A percentile compares a stretch with the other conserved stretches of the same genome.
These are phyloP conservation scores for Rhodotorula graminis DNA, from an alignment of 768 basidiomycete genomes.

Conservation along the genomic window DNA sequence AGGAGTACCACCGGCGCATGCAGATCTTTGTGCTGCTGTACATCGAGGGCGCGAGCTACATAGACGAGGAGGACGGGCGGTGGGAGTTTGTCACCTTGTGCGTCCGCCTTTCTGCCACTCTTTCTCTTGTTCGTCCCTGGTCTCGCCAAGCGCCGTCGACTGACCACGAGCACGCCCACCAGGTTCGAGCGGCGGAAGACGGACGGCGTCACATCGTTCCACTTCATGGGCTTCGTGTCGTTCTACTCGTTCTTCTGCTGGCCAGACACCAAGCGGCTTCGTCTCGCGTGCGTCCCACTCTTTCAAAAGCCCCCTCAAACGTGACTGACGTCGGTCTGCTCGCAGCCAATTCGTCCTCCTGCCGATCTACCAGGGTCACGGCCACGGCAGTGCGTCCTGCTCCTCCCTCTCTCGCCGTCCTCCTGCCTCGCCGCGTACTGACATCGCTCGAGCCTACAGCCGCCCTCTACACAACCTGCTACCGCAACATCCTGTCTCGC, in stretches of 20 bases:
- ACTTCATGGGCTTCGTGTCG: slow-evolving; percentile 90
- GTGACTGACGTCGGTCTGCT: neutral
- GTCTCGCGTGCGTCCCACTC: slow-evolving; percentile 62
- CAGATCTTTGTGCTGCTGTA: slow-evolving; percentile 90
- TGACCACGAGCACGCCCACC: neutral
- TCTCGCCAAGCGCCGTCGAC: too few species aligned
- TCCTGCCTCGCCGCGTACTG: slow-evolving; percentile 1
- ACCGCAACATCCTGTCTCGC: slow-evolving; percentile 64
- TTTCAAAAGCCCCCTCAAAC: neutral
- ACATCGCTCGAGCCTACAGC: slow-evolving; percentile 52
- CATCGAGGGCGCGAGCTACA: slow-evolving; percentile 92
- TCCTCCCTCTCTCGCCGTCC: too few species aligned
- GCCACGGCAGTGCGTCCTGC: slow-evolving; percentile 75
- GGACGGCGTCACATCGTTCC: slow-evolving; percentile 60
- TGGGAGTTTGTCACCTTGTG: slow-evolving; percentile 92
- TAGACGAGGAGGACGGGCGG: slow-evolving; percentile 82
- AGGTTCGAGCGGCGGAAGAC: slow-evolving; percentile 82
- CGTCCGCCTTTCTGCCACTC: slow-evolving; percentile 45
- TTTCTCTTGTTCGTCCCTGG: neutral
- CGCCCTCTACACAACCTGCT: slow-evolving; percentile 78
- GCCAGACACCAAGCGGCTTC: slow-evolving; percentile 79
- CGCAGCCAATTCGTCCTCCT: slow-evolving; percentile 87
- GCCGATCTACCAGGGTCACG: slow-evolving; percentile 79
- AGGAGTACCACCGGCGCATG: slow-evolving; percentile 84
- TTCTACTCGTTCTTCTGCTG: slow-evolving; percentile 94